phyloP scores from a whole-genome alignment of 2,329 filamentous ascomycete genomes.

The Aotearoamyces nothofagi region DNA sequence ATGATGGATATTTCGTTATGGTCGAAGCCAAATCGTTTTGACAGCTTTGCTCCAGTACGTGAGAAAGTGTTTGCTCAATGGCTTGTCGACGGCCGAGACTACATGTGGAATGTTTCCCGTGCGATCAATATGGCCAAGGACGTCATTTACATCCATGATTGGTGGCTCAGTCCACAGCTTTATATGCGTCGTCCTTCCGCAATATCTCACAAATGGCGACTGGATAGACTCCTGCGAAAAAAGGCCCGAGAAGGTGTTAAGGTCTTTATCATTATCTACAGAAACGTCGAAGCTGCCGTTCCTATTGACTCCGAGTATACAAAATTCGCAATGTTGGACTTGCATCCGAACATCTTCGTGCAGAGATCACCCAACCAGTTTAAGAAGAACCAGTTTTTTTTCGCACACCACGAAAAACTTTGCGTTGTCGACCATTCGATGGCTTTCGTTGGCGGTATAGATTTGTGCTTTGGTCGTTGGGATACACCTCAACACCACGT shows the following conservation, averaged over 20 bases:
- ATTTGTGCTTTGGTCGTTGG: conserved; percentile 95
- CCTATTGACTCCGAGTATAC: conserved; percentile 98
- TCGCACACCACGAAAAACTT: conserved; percentile 97
- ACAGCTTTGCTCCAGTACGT: conserved; percentile 84
- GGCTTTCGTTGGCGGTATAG: conserved; percentile 88
- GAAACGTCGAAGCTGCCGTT: conserved; percentile 92
- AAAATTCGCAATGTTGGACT: conserved; percentile 86
- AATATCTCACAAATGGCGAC: conserved; percentile 94
- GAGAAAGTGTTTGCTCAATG: conserved; percentile 82
- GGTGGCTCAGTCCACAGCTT: conserved; percentile 94
- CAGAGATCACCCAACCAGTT: conserved; percentile 95
- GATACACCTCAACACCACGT: conserved; percentile 88
- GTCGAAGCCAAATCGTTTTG: conserved; percentile 73
- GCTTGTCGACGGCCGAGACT: conserved; percentile 91
- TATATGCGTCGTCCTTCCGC: conserved; percentile 89
- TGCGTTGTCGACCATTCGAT: conserved; percentile 92
- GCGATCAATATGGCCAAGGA: conserved; percentile 95
- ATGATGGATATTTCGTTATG: conserved; percentile 77
- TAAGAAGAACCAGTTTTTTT: conserved; percentile 98
- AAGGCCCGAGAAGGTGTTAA: conserved; percentile 95
- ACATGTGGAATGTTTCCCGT: conserved; percentile 98
- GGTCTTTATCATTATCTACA: conserved; percentile 93
- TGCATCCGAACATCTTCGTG: conserved; percentile 93
- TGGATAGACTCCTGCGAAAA: conserved; percentile 81
- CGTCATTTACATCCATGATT: conserved; percentile 98